Conservation (phyloP, 495 filamentous ascomycete species). For the Hypomontagnella submonticulosa region DNA sequence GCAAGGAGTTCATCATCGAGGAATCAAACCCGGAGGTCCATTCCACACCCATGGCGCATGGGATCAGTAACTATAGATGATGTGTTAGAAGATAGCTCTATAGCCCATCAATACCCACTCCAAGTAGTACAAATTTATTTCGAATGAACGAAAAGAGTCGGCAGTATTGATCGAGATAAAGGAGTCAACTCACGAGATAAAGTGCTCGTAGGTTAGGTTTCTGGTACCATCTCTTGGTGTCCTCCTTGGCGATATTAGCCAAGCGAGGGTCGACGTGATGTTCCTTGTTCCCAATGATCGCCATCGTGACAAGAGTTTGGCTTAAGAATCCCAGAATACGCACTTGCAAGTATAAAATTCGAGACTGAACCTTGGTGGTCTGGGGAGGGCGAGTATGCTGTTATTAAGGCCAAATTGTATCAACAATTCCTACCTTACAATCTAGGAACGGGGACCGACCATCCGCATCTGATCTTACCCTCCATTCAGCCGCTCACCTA, state of each 20-base stretch:
- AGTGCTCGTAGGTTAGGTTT: slow-evolving; percentile 65
- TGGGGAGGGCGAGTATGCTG: not conserved
- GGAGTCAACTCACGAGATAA: slow-evolving; percentile 51
- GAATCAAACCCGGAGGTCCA: slow-evolving; percentile 72
- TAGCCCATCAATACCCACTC: not conserved
- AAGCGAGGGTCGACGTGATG: slow-evolving; percentile 41
- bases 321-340: not conserved
- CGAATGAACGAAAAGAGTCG: too few relatives aligned
- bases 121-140: not conserved
- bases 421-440: not conserved
- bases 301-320: slow-evolving; percentile 28
- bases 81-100: slow-evolving; percentile 4
- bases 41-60: slow-evolving; percentile 67
- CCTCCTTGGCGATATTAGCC: slow-evolving; percentile 49
- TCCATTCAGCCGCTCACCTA: slow-evolving; percentile 29
- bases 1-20: slow-evolving; percentile 67
- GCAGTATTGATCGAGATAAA: not conserved
- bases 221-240: slow-evolving; percentile 62
- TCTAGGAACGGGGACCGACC: slow-evolving; percentile 29
- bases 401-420: slow-evolving; percentile 1
- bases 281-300: slow-evolving; percentile 39
- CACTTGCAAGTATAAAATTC: not conserved
- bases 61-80: slow-evolving; percentile 54
- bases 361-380: not conserved
- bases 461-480: slow-evolving; percentile 38